Percentiles rank a stretch among this genome's conserved stretches.
Evolutionary conservation across 2,329 filamentous ascomycete species (phyloP).

Genomic region (Cladosporium sp.): DNA sequence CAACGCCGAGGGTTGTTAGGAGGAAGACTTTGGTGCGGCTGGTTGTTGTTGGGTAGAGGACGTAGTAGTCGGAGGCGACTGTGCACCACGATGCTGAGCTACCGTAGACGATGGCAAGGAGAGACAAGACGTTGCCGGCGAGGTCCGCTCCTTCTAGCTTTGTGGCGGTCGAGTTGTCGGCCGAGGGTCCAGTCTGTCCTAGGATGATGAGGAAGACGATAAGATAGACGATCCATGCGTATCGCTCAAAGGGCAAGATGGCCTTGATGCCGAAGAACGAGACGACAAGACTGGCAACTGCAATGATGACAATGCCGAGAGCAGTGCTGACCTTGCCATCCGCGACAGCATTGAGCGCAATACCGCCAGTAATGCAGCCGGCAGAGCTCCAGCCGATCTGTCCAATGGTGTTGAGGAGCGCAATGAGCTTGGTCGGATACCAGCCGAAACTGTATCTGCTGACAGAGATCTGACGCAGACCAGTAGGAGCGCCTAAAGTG

Average conservation of each 20-base stretch:
- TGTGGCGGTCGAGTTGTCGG: slow-evolving; percentile 26
- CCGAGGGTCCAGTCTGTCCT: slow-evolving; percentile 42
- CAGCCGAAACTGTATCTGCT: slow-evolving; percentile 53
- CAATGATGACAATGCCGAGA: slow-evolving; percentile 47
- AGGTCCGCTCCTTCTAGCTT: slow-evolving; percentile 32
- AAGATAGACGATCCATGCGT: slow-evolving; percentile 51
- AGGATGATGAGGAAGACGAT: slow-evolving; percentile 52
- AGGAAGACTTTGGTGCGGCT: slow-evolving; percentile 43
- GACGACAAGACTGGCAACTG: slow-evolving; percentile 39
- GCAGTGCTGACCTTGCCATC: slow-evolving; percentile 46
- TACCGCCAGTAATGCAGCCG: slow-evolving; percentile 45
- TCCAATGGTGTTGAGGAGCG: slow-evolving; percentile 49
- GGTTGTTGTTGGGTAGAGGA: slow-evolving; percentile 43
- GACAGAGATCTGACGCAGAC: slow-evolving; percentile 47
- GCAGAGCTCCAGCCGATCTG: slow-evolving; percentile 47
- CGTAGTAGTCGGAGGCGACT: slow-evolving; percentile 47
- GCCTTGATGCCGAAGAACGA: slow-evolving; percentile 45
- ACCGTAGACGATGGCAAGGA: slow-evolving; percentile 42
- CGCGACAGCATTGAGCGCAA: slow-evolving; percentile 44
- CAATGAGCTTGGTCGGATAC: slow-evolving; percentile 51
- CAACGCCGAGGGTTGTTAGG: slow-evolving; percentile 45
- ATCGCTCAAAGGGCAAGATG: slow-evolving; percentile 51
- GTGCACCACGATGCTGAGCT: slow-evolving; percentile 43
- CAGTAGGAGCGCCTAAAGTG: slow-evolving; percentile 36
- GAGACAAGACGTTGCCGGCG: slow-evolving; percentile 31